phyloP scores from a whole-genome alignment of 78 protist genomes.

The Emiliania huxleyi region DNA sequence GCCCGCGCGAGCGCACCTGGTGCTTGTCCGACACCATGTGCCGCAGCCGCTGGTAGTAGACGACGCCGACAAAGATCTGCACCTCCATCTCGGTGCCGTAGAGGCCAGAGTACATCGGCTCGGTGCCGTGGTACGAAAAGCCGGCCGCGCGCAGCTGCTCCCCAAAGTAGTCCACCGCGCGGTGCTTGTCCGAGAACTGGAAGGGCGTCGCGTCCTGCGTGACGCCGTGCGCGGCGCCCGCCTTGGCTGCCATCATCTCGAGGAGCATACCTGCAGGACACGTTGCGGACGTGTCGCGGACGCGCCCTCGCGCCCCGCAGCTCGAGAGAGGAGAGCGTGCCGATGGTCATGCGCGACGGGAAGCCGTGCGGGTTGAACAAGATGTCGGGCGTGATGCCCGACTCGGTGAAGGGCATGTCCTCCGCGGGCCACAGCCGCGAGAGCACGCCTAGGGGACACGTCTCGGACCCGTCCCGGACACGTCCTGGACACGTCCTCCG shows the following conservation, averaged over 20 bases:
- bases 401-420: slow-evolving; percentile 98
- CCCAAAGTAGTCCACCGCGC: slow-evolving; percentile 89
- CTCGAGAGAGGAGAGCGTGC: too few relatives aligned
- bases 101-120: slow-evolving; percentile 86
- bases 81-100: slow-evolving; percentile 82
- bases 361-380: slow-evolving; percentile 98
- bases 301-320: too few relatives aligned
- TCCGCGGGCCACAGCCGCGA: slow-evolving; percentile 72
- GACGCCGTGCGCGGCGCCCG: slow-evolving; percentile 85
- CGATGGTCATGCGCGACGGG: slow-evolving; percentile 99
- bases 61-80: slow-evolving; percentile 92
- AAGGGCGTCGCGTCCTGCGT: slow-evolving; percentile 92
- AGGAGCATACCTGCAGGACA: slow-evolving; percentile 97
- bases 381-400: slow-evolving; percentile 77
- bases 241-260: slow-evolving; percentile 93
- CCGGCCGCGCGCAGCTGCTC: slow-evolving; percentile 85
- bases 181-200: slow-evolving; percentile 70
- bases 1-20: slow-evolving; percentile 97
- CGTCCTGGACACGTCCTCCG: slow-evolving; percentile 97
- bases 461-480: slow-evolving; percentile 67
- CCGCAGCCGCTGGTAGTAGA: slow-evolving; percentile 97
- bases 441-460: slow-evolving; percentile 95
- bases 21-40: slow-evolving; percentile 98
- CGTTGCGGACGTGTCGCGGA: too few relatives aligned
- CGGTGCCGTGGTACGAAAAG: slow-evolving; percentile 87